Percentiles rank a stretch among this genome's conserved stretches.
These are phyloP conservation scores for Globisporangium alternatum DNA, from an alignment of 352 stramenopile species.

Conservation along the genomic window DNA sequence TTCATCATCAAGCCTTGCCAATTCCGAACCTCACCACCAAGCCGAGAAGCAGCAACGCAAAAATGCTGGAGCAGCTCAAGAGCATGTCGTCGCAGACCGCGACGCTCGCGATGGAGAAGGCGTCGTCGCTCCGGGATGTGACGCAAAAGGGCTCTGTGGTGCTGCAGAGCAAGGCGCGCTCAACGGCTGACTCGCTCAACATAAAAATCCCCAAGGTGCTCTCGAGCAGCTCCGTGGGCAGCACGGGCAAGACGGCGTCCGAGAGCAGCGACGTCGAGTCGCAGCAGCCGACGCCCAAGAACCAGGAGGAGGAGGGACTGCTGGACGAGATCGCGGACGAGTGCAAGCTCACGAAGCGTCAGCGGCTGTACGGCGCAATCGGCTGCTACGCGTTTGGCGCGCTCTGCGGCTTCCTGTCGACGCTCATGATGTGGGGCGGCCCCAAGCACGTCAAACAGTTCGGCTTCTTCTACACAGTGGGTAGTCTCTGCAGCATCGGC, in stretches of 20 bases:
- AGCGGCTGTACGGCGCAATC: constrained; percentile 71
- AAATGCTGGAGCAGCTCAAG: constrained; percentile 63
- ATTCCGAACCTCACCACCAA: constrained; percentile 21
- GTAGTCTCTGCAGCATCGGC: constrained; percentile 76
- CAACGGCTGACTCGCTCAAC: constrained; percentile 48
- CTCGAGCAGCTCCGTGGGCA: constrained; percentile 22
- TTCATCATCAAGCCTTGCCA: neutral
- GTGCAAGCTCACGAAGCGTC: constrained; percentile 76
- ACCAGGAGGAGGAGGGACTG: constrained; percentile 70
- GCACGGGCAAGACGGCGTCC: constrained; percentile 23
- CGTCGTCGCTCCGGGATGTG: constrained; percentile 46
- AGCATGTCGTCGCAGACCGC: constrained; percentile 57
- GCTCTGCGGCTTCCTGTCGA: constrained; percentile 74
- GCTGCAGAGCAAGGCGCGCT: constrained; percentile 52
- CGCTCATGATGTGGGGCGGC: constrained; percentile 78
- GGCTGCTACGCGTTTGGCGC: constrained; percentile 72
- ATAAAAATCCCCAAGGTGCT: constrained; percentile 40
- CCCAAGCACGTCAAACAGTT: constrained; percentile 83
- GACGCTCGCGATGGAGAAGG: constrained; percentile 50
- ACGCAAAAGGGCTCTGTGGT: constrained; percentile 48
- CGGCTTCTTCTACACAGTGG: constrained; percentile 84
- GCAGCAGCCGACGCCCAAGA: constrained; percentile 29
- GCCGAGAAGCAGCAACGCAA: constrained; percentile 17
- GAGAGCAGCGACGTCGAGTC: constrained; percentile 32
- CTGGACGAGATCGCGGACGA: constrained; percentile 66